phyloP scores from a whole-genome alignment of 2,329 filamentous ascomycete species.

The Thelonectria rubi region DNA sequence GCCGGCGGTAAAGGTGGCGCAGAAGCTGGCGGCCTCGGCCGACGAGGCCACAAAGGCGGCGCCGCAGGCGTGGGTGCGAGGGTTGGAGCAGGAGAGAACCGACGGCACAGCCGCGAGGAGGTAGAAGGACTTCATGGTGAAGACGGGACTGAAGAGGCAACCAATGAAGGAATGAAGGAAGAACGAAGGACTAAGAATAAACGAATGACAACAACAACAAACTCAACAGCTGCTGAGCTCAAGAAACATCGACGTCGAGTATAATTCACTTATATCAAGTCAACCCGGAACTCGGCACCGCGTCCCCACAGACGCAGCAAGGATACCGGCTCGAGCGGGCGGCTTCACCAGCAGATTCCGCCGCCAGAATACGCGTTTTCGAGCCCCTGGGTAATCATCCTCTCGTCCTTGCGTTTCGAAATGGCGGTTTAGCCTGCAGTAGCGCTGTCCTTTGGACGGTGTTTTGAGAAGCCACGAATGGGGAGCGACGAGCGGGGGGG shows the following conservation, averaged over 20 bases:
- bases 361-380: constrained; percentile 4
- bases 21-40: constrained; percentile 5
- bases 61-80: constrained; percentile 8
- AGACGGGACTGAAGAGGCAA: too few species aligned
- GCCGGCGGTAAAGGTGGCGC: constrained; percentile 6
- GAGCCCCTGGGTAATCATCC: constrained; percentile 13
- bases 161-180: background rate
- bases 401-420: constrained; percentile 9
- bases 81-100: constrained; percentile 12
- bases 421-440: background rate
- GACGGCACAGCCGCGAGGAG: constrained; percentile 24
- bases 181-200: constrained; percentile 4
- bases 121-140: constrained; percentile 11
- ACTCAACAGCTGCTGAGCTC: too few species aligned
- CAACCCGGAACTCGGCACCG: constrained; percentile 18
- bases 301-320: background rate
- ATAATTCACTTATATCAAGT: constrained; percentile 9
- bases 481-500: background rate
- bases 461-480: constrained; percentile 10
- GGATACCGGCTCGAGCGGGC: background rate
- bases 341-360: constrained; percentile 2
- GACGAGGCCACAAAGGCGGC: constrained; percentile 6
- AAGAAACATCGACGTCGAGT: background rate
- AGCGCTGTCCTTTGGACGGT: background rate
- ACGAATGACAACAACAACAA: constrained; percentile 2